Conservation (phyloP, 306 rosid genomes). For the Vicia villosa region DNA sequence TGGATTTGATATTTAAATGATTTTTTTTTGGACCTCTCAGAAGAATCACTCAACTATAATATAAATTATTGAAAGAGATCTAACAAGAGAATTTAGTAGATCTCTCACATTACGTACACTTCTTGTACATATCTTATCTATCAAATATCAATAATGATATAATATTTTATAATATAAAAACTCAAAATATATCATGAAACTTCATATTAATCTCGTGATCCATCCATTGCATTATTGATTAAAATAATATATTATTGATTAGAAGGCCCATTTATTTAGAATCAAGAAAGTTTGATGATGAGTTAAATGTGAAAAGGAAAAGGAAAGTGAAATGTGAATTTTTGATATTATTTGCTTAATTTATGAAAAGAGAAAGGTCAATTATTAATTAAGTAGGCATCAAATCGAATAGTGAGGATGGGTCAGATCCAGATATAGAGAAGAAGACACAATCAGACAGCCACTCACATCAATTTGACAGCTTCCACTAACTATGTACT, state of each 20-base stretch:
- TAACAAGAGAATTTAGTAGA: not conserved
- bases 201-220: not conserved
- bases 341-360: not conserved
- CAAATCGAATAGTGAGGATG: slow-evolving; percentile 22
- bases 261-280: not conserved
- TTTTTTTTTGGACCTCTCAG: not conserved
- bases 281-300: not conserved
- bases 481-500: slow-evolving; percentile 56
- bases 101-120: not conserved
- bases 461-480: slow-evolving; percentile 67
- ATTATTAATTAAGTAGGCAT: slow-evolving; percentile 31
- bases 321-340: not conserved
- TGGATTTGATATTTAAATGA: not conserved
- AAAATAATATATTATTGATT: not conserved
- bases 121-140: not conserved
- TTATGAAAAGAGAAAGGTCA: slow-evolving; percentile 14
- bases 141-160: no score
- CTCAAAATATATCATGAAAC: not conserved
- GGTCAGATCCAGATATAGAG: slow-evolving; percentile 35
- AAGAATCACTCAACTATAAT: not conserved
- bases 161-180: no score
- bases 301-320: not conserved
- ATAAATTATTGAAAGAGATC: not conserved
- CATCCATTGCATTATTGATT: no score
- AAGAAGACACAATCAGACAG: slow-evolving; percentile 29